Conservation (phyloP, 164 flowering plant species). For the Piper betle region DNA sequence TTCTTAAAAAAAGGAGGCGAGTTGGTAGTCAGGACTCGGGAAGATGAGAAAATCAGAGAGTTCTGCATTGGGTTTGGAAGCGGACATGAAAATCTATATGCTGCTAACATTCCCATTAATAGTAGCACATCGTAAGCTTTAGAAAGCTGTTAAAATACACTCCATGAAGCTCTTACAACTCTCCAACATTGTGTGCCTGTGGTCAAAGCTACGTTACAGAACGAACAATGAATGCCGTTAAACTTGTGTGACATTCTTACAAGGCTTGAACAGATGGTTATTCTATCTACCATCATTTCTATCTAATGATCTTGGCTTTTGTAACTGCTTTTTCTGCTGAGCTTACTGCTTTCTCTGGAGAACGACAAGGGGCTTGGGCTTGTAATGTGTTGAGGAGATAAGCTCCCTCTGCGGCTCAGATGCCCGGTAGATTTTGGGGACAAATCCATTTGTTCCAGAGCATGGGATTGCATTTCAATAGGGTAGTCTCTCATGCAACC, state of each 20-base stretch:
- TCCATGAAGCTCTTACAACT: too few species aligned
- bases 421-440: conserved; percentile 46
- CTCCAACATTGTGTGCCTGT: background rate
- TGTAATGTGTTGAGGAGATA: background rate
- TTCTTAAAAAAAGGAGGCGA: too few species aligned
- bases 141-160: too few species aligned
- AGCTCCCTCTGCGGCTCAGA: conserved; percentile 7
- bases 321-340: background rate
- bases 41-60: too few species aligned
- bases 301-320: conserved; percentile 1
- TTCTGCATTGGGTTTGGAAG: too few species aligned
- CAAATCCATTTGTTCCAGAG: conserved; percentile 56
- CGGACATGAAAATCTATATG: too few species aligned
- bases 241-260: background rate
- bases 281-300: background rate
- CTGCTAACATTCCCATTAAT: too few species aligned
- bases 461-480: conserved; percentile 45
- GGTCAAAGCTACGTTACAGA: background rate
- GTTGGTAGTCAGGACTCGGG: too few species aligned
- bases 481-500: conserved; percentile 80
- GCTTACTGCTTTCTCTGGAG: conserved; percentile 8
- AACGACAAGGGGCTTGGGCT: conserved; percentile 2
- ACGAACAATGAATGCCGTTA: background rate
- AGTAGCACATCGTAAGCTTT: too few species aligned
- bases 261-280: background rate